Conservation (phyloP, 2,329 filamentous ascomycete species). For the Fusarium pseudonygamai region DNA sequence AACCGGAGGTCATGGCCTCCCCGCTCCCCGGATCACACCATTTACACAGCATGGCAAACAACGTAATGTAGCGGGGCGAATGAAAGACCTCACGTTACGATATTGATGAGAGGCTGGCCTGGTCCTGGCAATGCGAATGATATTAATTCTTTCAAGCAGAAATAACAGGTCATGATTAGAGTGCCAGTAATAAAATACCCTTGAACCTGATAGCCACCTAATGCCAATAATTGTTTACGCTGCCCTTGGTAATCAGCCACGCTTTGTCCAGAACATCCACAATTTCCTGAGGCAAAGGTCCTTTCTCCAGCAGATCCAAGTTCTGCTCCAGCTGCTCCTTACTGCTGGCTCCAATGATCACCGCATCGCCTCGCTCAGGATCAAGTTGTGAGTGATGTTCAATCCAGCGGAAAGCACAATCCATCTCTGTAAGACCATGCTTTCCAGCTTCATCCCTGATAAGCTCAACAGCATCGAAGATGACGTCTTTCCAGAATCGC, state of each 20-base stretch:
- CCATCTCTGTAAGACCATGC: slow-evolving; percentile 71
- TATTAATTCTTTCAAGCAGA: too few relatives aligned
- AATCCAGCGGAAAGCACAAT: slow-evolving; percentile 74
- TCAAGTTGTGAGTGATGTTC: slow-evolving; percentile 66
- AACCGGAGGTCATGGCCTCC: background rate
- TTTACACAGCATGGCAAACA: background rate
- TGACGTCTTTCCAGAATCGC: slow-evolving; percentile 69
- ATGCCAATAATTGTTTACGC: background rate
- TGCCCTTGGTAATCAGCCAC: background rate
- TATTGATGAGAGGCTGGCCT: background rate
- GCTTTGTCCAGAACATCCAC: slow-evolving; percentile 55
- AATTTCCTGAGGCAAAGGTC: slow-evolving; percentile 77
- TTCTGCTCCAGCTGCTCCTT: slow-evolving; percentile 60
- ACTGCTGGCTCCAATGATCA: slow-evolving; percentile 62
- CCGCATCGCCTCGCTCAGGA: slow-evolving; percentile 52
- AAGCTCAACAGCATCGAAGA: slow-evolving; percentile 65
- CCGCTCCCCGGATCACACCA: background rate
- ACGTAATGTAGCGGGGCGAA: background rate
- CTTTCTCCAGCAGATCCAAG: slow-evolving; percentile 56
- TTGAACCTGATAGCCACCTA: background rate
- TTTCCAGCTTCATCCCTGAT: slow-evolving; percentile 71
- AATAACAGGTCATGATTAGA: background rate
- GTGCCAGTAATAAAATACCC: accelerated
- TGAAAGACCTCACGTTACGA: background rate
- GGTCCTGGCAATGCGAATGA: too few relatives aligned